Evolutionary conservation across 345 rosid genomes (phyloP).

Genomic region (Zanthoxylum bungeanum): DNA sequence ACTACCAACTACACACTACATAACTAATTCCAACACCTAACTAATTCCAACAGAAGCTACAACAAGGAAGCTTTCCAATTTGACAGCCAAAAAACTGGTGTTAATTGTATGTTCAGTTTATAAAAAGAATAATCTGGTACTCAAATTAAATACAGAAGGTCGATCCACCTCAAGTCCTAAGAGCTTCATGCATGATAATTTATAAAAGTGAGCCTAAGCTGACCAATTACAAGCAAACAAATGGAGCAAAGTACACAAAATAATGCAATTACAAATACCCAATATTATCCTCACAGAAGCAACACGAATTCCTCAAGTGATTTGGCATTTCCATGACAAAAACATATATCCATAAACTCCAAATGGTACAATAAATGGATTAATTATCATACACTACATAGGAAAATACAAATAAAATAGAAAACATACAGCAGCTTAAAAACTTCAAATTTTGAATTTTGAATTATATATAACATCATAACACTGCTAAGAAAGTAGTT

Average conservation of each 20-base stretch:
- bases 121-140: no score
- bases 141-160: no score
- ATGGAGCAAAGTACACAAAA: background rate
- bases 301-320: background rate
- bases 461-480: background rate
- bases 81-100: no score
- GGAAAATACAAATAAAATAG: conserved; percentile 6
- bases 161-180: no score
- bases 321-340: background rate
- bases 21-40: no score
- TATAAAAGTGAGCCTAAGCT: background rate
- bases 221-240: background rate
- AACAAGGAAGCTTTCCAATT: no score
- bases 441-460: background rate
- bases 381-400: background rate
- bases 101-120: no score
- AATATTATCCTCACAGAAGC: background rate
- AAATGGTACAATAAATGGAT: background rate
- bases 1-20: no score
- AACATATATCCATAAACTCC: background rate
- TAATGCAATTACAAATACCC: background rate
- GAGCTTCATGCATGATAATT: background rate
- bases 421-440: background rate
- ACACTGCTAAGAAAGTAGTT: conserved; percentile 23
- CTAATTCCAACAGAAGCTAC: no score